Evolutionary conservation across 352 stramenopile species (phyloP).

Genomic region (Phytophthora litchii): DNA sequence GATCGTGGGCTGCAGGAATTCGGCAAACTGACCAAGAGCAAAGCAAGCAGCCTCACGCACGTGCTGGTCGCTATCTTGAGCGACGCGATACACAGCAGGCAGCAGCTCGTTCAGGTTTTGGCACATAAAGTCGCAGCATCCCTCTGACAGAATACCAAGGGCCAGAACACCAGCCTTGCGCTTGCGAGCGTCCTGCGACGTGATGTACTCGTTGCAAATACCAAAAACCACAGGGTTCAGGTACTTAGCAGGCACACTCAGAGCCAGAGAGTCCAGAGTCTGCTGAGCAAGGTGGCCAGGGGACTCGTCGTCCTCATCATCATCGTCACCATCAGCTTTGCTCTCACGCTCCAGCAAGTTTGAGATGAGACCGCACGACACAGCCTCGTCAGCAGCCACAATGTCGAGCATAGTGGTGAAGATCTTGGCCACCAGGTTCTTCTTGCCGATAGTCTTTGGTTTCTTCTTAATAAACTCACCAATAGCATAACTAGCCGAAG

Average conservation of each 20-base stretch:
- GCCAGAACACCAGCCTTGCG: conserved; percentile 97
- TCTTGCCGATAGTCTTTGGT: conserved; percentile 90
- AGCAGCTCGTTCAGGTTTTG: conserved; percentile 94
- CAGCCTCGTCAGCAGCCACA: conserved; percentile 73
- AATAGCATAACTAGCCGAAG: conserved; percentile 81
- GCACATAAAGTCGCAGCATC: conserved; percentile 94
- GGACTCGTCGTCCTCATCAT: conserved; percentile 84
- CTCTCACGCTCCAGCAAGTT: conserved; percentile 78
- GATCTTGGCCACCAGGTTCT: conserved; percentile 80
- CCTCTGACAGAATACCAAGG: conserved; percentile 97
- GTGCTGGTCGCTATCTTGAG: conserved; percentile 91
- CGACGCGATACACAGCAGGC: conserved; percentile 90
- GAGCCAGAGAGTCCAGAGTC: conserved; percentile 82
- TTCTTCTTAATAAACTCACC: conserved; percentile 91
- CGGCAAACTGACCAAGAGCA: conserved; percentile 97
- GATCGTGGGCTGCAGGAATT: conserved; percentile 98
- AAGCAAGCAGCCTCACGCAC: conserved; percentile 98
- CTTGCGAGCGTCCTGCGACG: conserved; percentile 85
- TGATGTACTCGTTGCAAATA: conserved; percentile 91
- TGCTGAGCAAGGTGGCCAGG: conserved; percentile 84
- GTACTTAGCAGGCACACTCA: conserved; percentile 86
- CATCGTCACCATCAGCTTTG: conserved; percentile 56
- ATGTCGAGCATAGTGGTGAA: conserved; percentile 89
- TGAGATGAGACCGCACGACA: conserved; percentile 84
- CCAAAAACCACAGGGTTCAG: conserved; percentile 78